phyloP scores from a whole-genome alignment of 2,329 filamentous ascomycete genomes.

The Coleophoma crateriformis region DNA sequence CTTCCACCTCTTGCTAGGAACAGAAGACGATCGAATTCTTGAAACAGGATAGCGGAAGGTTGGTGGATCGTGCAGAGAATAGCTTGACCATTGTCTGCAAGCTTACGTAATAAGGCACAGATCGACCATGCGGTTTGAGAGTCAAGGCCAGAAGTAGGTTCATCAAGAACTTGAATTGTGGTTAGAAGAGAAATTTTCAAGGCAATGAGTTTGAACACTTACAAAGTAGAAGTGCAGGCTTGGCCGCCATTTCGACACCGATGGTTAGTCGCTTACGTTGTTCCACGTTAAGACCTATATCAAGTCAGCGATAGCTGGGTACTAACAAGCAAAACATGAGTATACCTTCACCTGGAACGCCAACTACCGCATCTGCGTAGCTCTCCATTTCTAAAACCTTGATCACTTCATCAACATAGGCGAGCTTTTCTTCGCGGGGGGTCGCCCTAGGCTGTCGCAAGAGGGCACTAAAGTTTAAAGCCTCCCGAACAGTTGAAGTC shows the following conservation, averaged over 20 bases:
- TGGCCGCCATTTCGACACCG: constrained; percentile 88
- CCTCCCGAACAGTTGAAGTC: constrained; percentile 83
- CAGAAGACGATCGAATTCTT: constrained; percentile 78
- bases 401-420: constrained; percentile 87
- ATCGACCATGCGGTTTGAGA: constrained; percentile 93
- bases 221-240: constrained; percentile 77
- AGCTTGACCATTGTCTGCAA: constrained; percentile 83
- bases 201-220: too few species aligned
- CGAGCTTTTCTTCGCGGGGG: constrained; percentile 71
- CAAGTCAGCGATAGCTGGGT: too few species aligned
- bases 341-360: constrained; percentile 72
- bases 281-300: constrained; percentile 57
- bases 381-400: constrained; percentile 85
- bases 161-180: constrained; percentile 60
- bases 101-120: constrained; percentile 78
- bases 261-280: constrained; percentile 79
- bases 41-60: constrained; percentile 91
- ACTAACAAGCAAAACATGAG: too few species aligned
- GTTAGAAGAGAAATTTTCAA: too few species aligned
- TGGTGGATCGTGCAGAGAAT: constrained; percentile 98
- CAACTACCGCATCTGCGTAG: constrained; percentile 86
- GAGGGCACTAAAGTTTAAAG: constrained; percentile 77
- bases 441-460: constrained; percentile 76
- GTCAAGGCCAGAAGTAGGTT: constrained; percentile 91
- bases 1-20: constrained; percentile 72